Evolutionary conservation across 2,329 filamentous ascomycete genomes (phyloP), one percentile per base, ranked within the genome.

Genomic region (Escovopsis sp.): DNA sequence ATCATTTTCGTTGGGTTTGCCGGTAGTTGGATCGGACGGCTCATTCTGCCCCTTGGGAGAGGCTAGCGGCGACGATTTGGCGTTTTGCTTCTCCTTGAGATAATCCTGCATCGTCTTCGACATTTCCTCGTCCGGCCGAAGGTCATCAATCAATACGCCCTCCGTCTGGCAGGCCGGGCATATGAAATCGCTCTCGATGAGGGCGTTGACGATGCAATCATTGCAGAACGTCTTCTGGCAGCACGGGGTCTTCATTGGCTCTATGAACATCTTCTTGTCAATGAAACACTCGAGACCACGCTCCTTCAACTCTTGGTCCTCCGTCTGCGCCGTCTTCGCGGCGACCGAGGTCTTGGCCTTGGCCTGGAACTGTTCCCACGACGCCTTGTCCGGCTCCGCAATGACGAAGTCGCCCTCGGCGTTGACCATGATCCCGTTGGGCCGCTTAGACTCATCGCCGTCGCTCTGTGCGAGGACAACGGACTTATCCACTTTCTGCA

Each of bases 221-320:
- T 91, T 91, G 75, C 91, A 98, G 73, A 94, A 98, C 60, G 88
- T 95, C 75, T 84, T 93, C 68, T 84, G 77, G 73, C 91, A 98
- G 76, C 91, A 98, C 52, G 91, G 89, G 59, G 91, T 96, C 77
- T 94, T 94, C 74, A 93, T 91, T 75, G 91, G 89, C 63, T 95
- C 86, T 79, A 93, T 81, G 68, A 96, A 95, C 75, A 94, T 82
- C 65, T 85, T 88, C 68, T 93, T 93, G 78, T 96, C 91, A 72
- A 96, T 83, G 51, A 87, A 75, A 71, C 91, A 98, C 64, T 91
- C 82, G 59, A 98, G 70, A 51, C 89, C 89, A 56, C 77, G 81
- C 62, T 91, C 84, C 65, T 86, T 82, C 54, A 94, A 68, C 60
- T 89, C 86, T 68, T 91, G 88, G 67, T 85, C 83, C 57, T 80